Evolutionary conservation across 2,329 filamentous ascomycete genomes (phyloP).

Genomic region (Colletotrichum sp.): DNA sequence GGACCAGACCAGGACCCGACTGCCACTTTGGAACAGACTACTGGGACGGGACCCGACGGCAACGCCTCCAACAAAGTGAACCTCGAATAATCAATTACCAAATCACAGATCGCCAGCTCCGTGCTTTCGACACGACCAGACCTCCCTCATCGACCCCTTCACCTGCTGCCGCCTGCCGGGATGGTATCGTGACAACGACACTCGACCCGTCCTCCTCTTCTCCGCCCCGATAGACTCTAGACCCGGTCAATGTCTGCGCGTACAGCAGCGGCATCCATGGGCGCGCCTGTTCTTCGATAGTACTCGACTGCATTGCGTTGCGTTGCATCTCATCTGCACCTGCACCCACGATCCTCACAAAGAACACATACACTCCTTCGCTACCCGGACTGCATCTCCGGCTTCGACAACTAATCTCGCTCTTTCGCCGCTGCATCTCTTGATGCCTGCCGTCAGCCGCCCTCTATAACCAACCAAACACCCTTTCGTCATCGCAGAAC

Average conservation of each 20-base stretch:
- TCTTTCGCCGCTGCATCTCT: neutral
- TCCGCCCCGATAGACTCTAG: neutral
- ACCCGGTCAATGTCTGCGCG: conserved; percentile 13
- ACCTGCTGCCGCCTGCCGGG: neutral
- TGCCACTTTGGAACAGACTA: neutral
- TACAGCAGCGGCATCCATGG: conserved; percentile 13
- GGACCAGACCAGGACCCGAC: neutral
- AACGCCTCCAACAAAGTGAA: neutral
- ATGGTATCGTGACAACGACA: neutral
- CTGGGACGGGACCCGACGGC: neutral
- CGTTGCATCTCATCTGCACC: neutral
- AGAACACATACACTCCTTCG: conserved; percentile 1
- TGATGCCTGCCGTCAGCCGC: neutral
- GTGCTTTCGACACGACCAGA: neutral
- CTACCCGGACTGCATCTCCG: neutral
- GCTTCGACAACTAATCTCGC: neutral
- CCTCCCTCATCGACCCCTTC: neutral
- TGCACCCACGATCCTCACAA: neutral
- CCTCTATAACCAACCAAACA: neutral
- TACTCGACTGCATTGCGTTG: conserved; percentile 8
- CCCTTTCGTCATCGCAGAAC: neutral
- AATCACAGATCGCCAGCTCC: neutral
- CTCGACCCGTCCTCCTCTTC: neutral
- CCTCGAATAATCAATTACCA: neutral
- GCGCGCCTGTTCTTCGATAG: conserved; percentile 15